These are phyloP conservation scores for Rhizopus arrhizus DNA, from an alignment of 371 early-diverging fungal species.

Conservation along the genomic window DNA sequence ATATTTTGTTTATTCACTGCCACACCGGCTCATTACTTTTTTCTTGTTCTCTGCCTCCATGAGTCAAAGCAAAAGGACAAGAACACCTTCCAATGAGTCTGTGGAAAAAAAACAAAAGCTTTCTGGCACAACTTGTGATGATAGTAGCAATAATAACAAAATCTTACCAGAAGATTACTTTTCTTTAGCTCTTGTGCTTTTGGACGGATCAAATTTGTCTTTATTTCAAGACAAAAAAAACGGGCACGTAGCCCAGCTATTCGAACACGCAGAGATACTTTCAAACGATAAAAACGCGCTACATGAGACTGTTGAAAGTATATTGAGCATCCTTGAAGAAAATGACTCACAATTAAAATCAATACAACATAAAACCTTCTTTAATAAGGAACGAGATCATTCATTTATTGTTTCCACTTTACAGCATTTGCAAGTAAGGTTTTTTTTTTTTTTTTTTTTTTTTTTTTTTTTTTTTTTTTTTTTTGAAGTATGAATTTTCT, in stretches of 20 bases:
- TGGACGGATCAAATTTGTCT: not conserved
- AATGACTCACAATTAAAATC: not conserved
- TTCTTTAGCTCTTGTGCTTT: conserved; percentile 5
- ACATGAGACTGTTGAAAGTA: not conserved
- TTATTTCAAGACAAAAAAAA: not conserved
- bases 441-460: no score
- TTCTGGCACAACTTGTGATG: not conserved
- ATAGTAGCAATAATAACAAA: not conserved
- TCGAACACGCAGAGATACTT: not conserved
- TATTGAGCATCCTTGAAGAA: not conserved
- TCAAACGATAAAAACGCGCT: not conserved
- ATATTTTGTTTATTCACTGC: not conserved
- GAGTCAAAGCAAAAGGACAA: not conserved
- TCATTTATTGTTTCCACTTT: not conserved
- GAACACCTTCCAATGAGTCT: not conserved
- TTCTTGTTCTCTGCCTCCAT: not conserved
- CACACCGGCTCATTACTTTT: not conserved
- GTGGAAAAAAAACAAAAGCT: not conserved
- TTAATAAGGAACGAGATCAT: conserved; percentile 3
- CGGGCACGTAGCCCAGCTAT: not conserved
- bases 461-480: no score
- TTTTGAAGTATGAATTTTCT: not conserved
- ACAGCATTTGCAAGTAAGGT: not conserved
- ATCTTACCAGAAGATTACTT: not conserved
- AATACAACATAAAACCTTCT: not conserved